These are phyloP conservation scores for Diplodia sapinea DNA, from an alignment of 2,329 filamentous ascomycete species.

Conservation along the genomic window DNA sequence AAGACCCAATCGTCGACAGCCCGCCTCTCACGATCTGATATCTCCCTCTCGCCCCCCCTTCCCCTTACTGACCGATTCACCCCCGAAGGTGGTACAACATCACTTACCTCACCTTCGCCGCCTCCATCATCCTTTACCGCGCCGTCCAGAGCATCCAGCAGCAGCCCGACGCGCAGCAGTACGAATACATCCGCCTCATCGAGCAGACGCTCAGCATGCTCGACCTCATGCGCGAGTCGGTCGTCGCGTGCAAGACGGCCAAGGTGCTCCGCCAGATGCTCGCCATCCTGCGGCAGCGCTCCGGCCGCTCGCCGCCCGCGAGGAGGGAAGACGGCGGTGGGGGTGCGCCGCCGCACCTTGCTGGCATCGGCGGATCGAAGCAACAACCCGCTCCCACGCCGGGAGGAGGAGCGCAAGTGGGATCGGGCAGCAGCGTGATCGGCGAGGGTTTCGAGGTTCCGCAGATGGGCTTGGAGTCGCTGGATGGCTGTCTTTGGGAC, in stretches of 20 bases:
- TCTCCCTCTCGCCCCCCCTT: too few species aligned
- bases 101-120: conserved; percentile 51
- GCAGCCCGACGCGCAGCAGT: conserved; percentile 38
- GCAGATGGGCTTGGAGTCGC: conserved; percentile 26
- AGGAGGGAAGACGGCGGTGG: not conserved
- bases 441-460: conserved; percentile 17
- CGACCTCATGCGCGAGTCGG: conserved; percentile 51
- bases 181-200: conserved; percentile 35
- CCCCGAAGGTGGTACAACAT: conserved; percentile 50
- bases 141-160: conserved; percentile 40
- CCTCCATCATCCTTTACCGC: conserved; percentile 46
- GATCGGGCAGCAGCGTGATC: not conserved
- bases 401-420: not conserved
- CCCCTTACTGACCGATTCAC: not conserved
- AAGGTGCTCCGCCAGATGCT: conserved; percentile 32
- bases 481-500: conserved; percentile 24
- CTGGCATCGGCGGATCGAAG: not conserved
- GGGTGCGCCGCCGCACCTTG: not conserved
- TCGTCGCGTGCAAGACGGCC: conserved; percentile 49
- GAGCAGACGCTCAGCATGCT: conserved; percentile 50
- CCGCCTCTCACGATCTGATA: not conserved
- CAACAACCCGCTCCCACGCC: not conserved
- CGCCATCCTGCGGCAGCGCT: conserved; percentile 26
- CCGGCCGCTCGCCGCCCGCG: not conserved
- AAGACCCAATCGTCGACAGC: too few species aligned